Evolutionary conservation across 2,329 filamentous ascomycete genomes (phyloP).

Genomic region (Leptodontidium sp.): DNA sequence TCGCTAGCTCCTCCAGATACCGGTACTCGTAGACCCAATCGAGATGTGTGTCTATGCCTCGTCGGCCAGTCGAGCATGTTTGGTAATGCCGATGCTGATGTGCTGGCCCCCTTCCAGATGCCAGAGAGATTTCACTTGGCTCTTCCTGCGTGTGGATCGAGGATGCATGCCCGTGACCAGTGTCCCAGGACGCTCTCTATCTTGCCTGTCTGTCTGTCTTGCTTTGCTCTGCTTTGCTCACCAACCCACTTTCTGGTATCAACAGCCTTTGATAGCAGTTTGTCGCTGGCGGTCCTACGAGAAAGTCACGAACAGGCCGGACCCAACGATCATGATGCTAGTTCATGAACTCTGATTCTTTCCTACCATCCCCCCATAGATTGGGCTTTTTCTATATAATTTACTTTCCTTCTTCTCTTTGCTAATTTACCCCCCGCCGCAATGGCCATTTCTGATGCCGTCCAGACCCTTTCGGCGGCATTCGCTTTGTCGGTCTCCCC

Average conservation of each 20-base stretch:
- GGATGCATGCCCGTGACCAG: slow-evolving; percentile 19
- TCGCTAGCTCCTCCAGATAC: background rate
- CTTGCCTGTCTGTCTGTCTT: slow-evolving; percentile 21
- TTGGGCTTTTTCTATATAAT: slow-evolving; percentile 43
- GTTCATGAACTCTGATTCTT: slow-evolving; percentile 41
- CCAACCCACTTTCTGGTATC: slow-evolving; percentile 33
- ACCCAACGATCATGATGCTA: slow-evolving; percentile 36
- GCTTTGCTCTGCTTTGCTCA: slow-evolving; percentile 18
- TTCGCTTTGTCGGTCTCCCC: slow-evolving; percentile 46
- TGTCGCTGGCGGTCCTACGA: slow-evolving; percentile 21
- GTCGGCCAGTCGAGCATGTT: background rate
- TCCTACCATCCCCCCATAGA: slow-evolving; percentile 42
- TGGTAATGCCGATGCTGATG: slow-evolving; percentile 24
- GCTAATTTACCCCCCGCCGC: slow-evolving; percentile 20
- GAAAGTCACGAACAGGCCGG: slow-evolving; percentile 33
- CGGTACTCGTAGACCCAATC: slow-evolving; percentile 20
- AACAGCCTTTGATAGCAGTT: slow-evolving; percentile 28
- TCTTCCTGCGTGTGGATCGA: slow-evolving; percentile 12
- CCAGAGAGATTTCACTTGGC: slow-evolving; percentile 14
- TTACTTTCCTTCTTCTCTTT: slow-evolving; percentile 30
- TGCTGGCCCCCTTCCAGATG: slow-evolving; percentile 23
- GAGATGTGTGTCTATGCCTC: slow-evolving; percentile 20
- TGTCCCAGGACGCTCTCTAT: slow-evolving; percentile 10
- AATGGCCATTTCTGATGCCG: slow-evolving; percentile 45
- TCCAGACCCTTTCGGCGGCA: slow-evolving; percentile 46